These are phyloP conservation scores for Quercus tomentella DNA, from an alignment of 331 rosid species.

Conservation along the genomic window DNA sequence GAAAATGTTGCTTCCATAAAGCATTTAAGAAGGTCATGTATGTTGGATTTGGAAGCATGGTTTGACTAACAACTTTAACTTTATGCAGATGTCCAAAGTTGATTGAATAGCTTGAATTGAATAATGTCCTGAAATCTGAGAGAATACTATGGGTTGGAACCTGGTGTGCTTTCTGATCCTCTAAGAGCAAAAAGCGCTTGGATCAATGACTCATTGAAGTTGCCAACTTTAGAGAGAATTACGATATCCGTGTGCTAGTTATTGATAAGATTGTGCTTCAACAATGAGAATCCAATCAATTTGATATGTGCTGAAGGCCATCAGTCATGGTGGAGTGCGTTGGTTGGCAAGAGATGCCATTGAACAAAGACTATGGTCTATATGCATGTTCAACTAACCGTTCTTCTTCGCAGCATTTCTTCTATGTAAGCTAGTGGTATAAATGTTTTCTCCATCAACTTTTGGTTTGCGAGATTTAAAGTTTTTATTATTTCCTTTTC, in stretches of 20 bases:
- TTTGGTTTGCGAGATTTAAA: background rate
- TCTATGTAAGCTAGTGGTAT: no score
- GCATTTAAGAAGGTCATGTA: no score
- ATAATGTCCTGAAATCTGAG: slow-evolving; percentile 17
- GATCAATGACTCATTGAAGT: slow-evolving; percentile 2
- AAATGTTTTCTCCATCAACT: background rate
- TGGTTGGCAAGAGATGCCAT: slow-evolving; percentile 8
- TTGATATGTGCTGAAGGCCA: slow-evolving; percentile 6
- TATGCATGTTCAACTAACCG: background rate
- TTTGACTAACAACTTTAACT: no score
- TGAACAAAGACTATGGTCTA: background rate
- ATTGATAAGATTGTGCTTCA: background rate
- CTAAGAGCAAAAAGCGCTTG: background rate
- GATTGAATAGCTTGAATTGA: background rate
- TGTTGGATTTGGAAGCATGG: no score
- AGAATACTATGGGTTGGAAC: background rate
- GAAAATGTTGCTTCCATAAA: no score
- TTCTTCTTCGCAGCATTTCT: background rate
- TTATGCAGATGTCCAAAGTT: no score
- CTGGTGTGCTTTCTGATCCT: background rate
- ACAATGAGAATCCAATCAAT: background rate
- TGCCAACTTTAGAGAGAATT: slow-evolving; percentile 19
- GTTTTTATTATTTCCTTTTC: background rate
- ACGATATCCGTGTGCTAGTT: background rate
- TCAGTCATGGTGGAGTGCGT: slow-evolving; percentile 20